Evolutionary conservation across 148 eudicot species (phyloP).

Genomic region (Vaccinium vitisidaea): DNA sequence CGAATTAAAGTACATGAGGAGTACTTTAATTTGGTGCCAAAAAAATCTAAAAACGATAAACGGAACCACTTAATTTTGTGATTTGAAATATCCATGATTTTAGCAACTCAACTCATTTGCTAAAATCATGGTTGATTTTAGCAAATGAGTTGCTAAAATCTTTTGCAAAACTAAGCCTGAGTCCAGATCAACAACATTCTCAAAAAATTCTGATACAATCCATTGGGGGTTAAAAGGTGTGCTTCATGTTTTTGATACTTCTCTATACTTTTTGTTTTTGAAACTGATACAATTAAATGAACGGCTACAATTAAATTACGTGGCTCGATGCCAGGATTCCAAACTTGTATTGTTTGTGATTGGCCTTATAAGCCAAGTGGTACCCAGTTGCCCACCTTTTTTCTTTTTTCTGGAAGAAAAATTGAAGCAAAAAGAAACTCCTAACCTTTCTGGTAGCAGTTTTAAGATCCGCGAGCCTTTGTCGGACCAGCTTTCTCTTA

Average conservation of each 20-base stretch:
- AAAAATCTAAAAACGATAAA: too few species aligned
- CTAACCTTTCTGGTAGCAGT: constrained; percentile 16
- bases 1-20: too few species aligned
- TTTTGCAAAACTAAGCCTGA: too few species aligned
- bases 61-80: too few species aligned
- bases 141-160: too few species aligned
- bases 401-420: not conserved
- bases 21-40: too few species aligned
- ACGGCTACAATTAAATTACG: not conserved
- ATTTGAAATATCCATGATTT: too few species aligned
- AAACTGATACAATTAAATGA: not conserved
- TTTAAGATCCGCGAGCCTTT: constrained; percentile 1
- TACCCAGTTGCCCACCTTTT: not conserved
- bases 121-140: too few species aligned
- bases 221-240: not conserved
- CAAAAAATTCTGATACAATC: not conserved
- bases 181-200: not conserved
- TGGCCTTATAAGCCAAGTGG: not conserved
- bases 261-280: not conserved
- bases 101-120: too few species aligned
- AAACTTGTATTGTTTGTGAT: not conserved
- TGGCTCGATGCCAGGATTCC: too few species aligned
- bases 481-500: constrained; percentile 10
- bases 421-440: not conserved
- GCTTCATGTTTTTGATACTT: not conserved